phyloP scores from a whole-genome alignment of 345 rosid genomes.

The Moricandia moricandioides region DNA sequence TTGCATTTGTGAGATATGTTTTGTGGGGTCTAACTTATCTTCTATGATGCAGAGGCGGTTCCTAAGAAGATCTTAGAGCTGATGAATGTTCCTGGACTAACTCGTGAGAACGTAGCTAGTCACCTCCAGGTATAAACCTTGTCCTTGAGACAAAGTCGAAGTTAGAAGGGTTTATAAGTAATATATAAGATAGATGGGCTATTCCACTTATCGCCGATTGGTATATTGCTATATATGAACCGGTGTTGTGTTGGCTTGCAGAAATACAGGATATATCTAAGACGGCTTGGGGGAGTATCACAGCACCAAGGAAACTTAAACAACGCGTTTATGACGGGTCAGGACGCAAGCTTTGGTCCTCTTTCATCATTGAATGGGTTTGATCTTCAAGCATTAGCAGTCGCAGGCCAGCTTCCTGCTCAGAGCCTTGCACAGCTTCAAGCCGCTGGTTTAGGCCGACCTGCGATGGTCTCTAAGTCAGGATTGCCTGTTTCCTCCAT shows the following conservation, averaged over 20 bases:
- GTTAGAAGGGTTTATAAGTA: too few relatives aligned
- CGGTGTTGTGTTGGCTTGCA: conserved; percentile 32
- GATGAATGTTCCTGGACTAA: conserved; percentile 90
- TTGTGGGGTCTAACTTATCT: background rate
- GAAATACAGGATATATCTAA: conserved; percentile 94
- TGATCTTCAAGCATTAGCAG: conserved; percentile 83
- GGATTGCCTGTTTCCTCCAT: conserved; percentile 45
- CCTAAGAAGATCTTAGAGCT: conserved; percentile 91
- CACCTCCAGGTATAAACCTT: conserved; percentile 78
- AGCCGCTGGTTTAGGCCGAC: conserved; percentile 73
- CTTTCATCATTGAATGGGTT: conserved; percentile 63
- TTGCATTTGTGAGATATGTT: background rate
- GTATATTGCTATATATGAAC: background rate
- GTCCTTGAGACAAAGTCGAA: too few relatives aligned
- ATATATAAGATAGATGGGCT: too few relatives aligned
- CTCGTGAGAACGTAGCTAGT: conserved; percentile 87
- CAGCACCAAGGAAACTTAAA: conserved; percentile 58
- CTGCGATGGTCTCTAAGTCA: conserved; percentile 54
- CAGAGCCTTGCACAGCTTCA: conserved; percentile 91
- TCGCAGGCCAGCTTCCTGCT: conserved; percentile 76
- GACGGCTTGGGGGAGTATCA: conserved; percentile 89
- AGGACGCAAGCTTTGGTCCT: conserved; percentile 65
- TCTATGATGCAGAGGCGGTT: conserved; percentile 59
- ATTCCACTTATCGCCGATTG: too few relatives aligned
- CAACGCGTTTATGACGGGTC: conserved; percentile 64